Percentiles rank a stretch among this genome's conserved stretches.
Evolutionary conservation across 2,329 filamentous ascomycete genomes (phyloP).

Genomic region (Nemania serpens): DNA sequence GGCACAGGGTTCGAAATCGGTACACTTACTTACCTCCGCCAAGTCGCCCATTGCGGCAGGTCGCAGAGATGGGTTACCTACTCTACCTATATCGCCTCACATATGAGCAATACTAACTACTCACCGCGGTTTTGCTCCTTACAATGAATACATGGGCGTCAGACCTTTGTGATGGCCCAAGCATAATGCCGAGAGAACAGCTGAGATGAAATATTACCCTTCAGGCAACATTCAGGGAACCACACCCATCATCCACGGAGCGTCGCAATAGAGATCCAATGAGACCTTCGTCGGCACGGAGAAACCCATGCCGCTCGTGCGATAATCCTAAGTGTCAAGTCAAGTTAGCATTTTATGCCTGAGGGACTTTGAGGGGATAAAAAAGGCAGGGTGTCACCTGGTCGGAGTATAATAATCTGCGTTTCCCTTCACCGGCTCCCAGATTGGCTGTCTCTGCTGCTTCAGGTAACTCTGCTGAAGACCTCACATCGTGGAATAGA

Average conservation of each 20-base stretch:
- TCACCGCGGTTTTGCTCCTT: background rate
- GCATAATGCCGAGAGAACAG: background rate
- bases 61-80: background rate
- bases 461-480: background rate
- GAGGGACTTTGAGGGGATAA: background rate
- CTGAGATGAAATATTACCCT: background rate
- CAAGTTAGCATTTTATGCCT: background rate
- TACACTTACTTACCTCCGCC: background rate
- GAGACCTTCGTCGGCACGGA: background rate
- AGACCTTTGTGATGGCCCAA: background rate
- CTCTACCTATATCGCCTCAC: background rate
- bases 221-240: background rate
- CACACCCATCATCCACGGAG: background rate
- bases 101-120: background rate
- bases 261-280: conserved; percentile 6
- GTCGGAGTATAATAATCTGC: conserved; percentile 6
- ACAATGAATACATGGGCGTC: background rate
- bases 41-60: background rate
- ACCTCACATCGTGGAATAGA: background rate
- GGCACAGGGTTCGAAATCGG: background rate
- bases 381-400: background rate
- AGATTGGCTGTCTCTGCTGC: background rate
- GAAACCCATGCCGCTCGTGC: background rate
- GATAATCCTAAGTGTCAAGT: background rate
- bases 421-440: background rate